A percentile compares a stretch with the other conserved stretches of the same genome.
phyloP scores from a whole-genome alignment of 2,329 filamentous ascomycete genomes.

The Xylariaceae sp. region DNA sequence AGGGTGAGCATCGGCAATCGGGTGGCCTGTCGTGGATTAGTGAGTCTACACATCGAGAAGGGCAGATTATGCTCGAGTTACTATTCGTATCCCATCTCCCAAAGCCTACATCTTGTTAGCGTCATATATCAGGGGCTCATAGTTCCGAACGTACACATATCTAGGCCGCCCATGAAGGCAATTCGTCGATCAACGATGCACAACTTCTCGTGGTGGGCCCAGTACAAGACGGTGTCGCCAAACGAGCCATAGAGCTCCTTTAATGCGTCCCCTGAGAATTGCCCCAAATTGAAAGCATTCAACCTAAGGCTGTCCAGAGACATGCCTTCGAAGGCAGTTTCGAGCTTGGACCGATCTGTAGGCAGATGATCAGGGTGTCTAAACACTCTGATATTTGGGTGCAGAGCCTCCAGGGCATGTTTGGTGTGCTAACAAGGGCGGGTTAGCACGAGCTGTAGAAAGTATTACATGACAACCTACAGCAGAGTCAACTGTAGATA shows the following conservation, averaged over 20 bases:
- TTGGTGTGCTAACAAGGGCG: slow-evolving; percentile 70
- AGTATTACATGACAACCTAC: slow-evolving; percentile 41
- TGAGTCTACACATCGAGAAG: slow-evolving; percentile 5
- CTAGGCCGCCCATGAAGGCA: slow-evolving; percentile 90
- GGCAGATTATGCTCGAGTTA: slow-evolving; percentile 31
- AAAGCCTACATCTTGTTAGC: slow-evolving; percentile 57
- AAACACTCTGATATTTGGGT: slow-evolving; percentile 86
- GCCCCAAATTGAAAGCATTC: slow-evolving; percentile 56
- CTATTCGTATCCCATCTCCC: slow-evolving; percentile 87
- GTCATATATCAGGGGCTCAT: background rate
- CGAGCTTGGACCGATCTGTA: slow-evolving; percentile 66
- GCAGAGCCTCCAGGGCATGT: slow-evolving; percentile 72
- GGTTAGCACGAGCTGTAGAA: slow-evolving; percentile 2
- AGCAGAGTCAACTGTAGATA: slow-evolving; percentile 43
- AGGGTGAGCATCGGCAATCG: slow-evolving; percentile 82
- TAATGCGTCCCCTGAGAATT: slow-evolving; percentile 71
- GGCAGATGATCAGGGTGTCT: slow-evolving; percentile 87
- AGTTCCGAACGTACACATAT: slow-evolving; percentile 63
- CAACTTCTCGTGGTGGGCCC: slow-evolving; percentile 93
- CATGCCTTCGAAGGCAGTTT: slow-evolving; percentile 57
- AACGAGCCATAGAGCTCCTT: slow-evolving; percentile 81
- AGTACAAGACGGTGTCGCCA: slow-evolving; percentile 82
- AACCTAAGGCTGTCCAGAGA: slow-evolving; percentile 45
- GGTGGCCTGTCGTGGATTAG: slow-evolving; percentile 55
- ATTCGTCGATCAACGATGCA: slow-evolving; percentile 77